Conservation (phyloP, 306 rosid genomes). For the Rosa rugosa region DNA sequence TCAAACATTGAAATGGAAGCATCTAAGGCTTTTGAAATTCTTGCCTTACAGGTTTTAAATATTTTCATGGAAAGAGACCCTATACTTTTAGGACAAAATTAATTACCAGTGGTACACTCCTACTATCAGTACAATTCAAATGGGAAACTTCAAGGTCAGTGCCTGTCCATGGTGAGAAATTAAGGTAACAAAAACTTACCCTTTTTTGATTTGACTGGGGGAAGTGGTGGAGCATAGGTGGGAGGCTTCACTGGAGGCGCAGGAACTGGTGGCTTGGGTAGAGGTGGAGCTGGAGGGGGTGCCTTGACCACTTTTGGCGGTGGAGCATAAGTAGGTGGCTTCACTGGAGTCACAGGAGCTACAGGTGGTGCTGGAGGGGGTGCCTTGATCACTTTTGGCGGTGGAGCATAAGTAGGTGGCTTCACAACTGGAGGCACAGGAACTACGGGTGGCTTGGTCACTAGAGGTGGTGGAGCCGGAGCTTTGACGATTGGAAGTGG, state of each 20-base stretch:
- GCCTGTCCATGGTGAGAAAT: neutral
- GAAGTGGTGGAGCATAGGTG: slow-evolving; percentile 36
- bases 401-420: slow-evolving; percentile 28
- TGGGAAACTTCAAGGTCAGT: neutral
- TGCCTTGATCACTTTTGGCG: slow-evolving; percentile 6
- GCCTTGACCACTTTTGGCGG: slow-evolving; percentile 22
- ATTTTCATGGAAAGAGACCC: neutral
- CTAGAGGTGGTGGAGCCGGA: slow-evolving; percentile 10
- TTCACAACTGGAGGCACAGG: slow-evolving; percentile 24
- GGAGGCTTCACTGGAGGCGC: slow-evolving; percentile 19
- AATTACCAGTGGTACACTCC: neutral
- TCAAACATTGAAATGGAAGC: neutral
- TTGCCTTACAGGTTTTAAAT: neutral
- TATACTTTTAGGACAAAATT: neutral
- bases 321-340: slow-evolving; percentile 18
- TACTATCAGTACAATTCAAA: neutral
- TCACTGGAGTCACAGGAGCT: slow-evolving; percentile 20
- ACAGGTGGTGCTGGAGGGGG: slow-evolving; percentile 12
- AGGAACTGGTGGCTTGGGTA: slow-evolving; percentile 21
- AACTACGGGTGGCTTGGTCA: slow-evolving; percentile 6
- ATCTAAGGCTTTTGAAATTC: neutral
- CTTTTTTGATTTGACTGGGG: slow-evolving; percentile 48
- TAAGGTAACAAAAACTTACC: slow-evolving; percentile 34
- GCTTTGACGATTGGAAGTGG: slow-evolving; percentile 9
- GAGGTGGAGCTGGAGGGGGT: neutral